Conservation (phyloP, 345 rosid species). For the Carallia pectinifolia region DNA sequence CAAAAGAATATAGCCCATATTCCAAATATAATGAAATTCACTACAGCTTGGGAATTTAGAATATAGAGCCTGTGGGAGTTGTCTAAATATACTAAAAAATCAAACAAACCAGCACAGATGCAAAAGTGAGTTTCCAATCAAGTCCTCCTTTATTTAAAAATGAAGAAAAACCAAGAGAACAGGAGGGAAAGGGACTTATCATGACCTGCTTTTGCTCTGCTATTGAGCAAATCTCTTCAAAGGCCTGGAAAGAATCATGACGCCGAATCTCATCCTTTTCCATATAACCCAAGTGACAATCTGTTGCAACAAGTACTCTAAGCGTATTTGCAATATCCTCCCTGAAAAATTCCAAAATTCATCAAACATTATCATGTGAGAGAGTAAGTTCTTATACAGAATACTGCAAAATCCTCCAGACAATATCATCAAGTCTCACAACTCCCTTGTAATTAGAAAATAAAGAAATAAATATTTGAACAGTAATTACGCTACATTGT, state of each 20-base stretch:
- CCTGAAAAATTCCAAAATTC: constrained; percentile 29
- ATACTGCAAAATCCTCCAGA: too few relatives aligned
- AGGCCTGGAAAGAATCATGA: constrained; percentile 92
- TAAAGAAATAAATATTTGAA: neutral
- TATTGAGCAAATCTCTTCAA: constrained; percentile 92
- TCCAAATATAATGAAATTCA: too few relatives aligned
- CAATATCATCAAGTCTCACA: too few relatives aligned
- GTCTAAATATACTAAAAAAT: too few relatives aligned
- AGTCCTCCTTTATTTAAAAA: neutral
- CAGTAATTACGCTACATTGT: neutral
- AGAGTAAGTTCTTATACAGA: too few relatives aligned
- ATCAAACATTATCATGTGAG: too few relatives aligned
- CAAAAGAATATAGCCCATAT: neutral
- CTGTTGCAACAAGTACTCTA: constrained; percentile 85
- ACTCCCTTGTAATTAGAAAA: too few relatives aligned
- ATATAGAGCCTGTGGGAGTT: too few relatives aligned
- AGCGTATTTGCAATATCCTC: constrained; percentile 64
- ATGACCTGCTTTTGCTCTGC: constrained; percentile 81
- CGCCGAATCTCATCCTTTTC: constrained; percentile 96
- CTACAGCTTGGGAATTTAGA: too few relatives aligned
- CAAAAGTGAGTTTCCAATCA: constrained; percentile 8
- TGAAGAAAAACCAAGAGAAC: neutral
- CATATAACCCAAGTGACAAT: constrained; percentile 94
- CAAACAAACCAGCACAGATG: too few relatives aligned
- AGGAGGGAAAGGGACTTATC: neutral